Percentiles rank a stretch among this genome's conserved stretches.
phyloP scores from a whole-genome alignment of 192 early-diverging fungal species.

The Nowakowskiella sp. region DNA sequence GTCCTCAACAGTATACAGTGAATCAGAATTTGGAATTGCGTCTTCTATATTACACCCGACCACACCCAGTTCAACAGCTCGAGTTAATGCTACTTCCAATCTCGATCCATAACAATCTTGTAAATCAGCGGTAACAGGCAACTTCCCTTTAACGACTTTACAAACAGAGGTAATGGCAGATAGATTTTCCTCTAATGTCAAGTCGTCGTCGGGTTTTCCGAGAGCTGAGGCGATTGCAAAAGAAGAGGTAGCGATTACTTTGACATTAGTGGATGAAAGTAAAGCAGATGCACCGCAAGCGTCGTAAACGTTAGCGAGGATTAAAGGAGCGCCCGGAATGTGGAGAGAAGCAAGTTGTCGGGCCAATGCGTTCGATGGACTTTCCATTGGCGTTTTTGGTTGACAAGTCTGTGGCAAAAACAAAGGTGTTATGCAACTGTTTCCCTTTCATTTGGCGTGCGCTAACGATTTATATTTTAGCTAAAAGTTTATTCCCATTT shows the following conservation, averaged over 20 bases:
- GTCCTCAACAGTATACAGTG: constrained; percentile 17
- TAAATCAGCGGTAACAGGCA: constrained; percentile 17
- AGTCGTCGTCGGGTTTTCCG: constrained; percentile 29
- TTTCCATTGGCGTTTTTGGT: too few species aligned
- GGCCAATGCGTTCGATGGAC: too few species aligned
- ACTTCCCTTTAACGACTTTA: constrained; percentile 9
- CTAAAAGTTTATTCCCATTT: too few species aligned
- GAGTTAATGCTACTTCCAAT: constrained; percentile 11
- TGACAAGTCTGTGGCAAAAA: too few species aligned
- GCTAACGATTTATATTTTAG: too few species aligned
- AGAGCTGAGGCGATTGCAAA: constrained; percentile 29
- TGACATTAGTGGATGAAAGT: constrained; percentile 11
- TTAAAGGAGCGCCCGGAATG: neutral
- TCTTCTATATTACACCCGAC: constrained; percentile 29
- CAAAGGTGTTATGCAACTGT: too few species aligned
- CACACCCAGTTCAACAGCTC: constrained; percentile 11
- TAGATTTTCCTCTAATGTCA: constrained; percentile 26
- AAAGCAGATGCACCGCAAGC: neutral
- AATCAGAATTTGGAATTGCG: constrained; percentile 4
- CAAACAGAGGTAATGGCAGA: constrained; percentile 18
- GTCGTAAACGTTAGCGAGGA: constrained; percentile 14
- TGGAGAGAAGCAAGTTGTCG: constrained; percentile 8
- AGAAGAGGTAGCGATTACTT: constrained; percentile 30
- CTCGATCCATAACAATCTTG: constrained; percentile 36
- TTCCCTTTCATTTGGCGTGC: too few species aligned